A percentile compares a stretch with the other conserved stretches of the same genome.
phyloP scores from a whole-genome alignment of 192 early-diverging fungal species.

The Thamnidium elegans region DNA sequence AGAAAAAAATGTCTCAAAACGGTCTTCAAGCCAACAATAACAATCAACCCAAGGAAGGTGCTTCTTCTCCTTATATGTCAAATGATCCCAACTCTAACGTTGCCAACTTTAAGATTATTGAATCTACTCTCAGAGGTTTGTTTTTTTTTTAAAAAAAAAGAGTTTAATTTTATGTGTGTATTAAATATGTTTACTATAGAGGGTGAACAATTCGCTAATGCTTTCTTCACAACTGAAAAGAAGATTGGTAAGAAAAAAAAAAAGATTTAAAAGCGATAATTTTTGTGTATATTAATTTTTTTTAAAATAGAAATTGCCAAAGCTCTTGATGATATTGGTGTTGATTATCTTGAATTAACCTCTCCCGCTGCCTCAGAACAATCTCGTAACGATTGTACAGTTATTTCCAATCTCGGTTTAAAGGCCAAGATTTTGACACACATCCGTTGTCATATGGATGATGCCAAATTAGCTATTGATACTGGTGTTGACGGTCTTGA shows the following conservation, averaged over 20 bases:
- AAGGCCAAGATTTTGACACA: conserved; percentile 98
- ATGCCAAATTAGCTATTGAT: conserved; percentile 93
- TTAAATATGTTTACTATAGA: conserved; percentile 41
- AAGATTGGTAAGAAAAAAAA: conserved; percentile 59
- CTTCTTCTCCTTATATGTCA: conserved; percentile 45
- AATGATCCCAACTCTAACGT: conserved; percentile 79
- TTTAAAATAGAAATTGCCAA: conserved; percentile 78
- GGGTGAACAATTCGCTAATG: conserved; percentile 99
- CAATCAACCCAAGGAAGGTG: conserved; percentile 18
- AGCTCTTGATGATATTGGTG: conserved; percentile 97
- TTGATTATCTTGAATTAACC: conserved; percentile 98
- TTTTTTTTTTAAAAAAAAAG: no score
- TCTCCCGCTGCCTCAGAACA: conserved; percentile 97
- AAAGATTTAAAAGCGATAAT: neutral
- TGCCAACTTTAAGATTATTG: conserved; percentile 92
- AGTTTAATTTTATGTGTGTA: neutral
- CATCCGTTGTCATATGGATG: conserved; percentile 98
- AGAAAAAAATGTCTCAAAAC: no score
- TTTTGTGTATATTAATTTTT: neutral
- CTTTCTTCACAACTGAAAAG: conserved; percentile 96
- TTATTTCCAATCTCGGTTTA: conserved; percentile 87
- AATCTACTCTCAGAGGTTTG: conserved; percentile 92
- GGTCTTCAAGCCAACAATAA: no score
- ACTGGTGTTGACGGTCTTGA: conserved; percentile 97
- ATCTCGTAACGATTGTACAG: conserved; percentile 88